These are phyloP conservation scores for Ustilaginoidea virens DNA, from an alignment of 2,329 filamentous ascomycete genomes.

Conservation along the genomic window DNA sequence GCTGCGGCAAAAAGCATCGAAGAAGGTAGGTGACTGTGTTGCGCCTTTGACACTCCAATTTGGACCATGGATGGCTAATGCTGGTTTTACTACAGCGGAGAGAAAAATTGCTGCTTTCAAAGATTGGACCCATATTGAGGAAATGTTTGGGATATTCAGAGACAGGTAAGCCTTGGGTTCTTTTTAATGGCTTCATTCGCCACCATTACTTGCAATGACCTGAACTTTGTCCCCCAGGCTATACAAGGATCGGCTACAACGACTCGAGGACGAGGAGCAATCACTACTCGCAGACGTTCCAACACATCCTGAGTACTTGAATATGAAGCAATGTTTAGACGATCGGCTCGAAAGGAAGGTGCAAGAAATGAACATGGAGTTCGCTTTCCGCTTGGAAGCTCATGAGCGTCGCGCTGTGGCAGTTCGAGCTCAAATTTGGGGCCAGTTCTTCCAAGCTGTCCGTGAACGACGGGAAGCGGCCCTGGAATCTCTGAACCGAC, in stretches of 20 bases:
- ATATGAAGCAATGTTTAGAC: constrained; percentile 78
- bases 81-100: constrained; percentile 38
- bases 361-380: constrained; percentile 56
- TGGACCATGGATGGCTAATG: constrained; percentile 4
- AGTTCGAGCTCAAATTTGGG: constrained; percentile 71
- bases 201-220: neutral
- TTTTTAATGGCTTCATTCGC: neutral
- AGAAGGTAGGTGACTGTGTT: constrained; percentile 35
- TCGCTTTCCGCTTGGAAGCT: constrained; percentile 57
- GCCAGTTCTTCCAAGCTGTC: constrained; percentile 78
- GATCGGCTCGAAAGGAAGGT: constrained; percentile 69
- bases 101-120: constrained; percentile 69
- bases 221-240: constrained; percentile 36
- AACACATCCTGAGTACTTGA: constrained; percentile 84
- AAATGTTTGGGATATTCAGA: constrained; percentile 74
- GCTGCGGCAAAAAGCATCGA: constrained; percentile 45
- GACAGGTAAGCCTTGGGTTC: constrained; percentile 42
- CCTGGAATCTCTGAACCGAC: constrained; percentile 67
- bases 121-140: constrained; percentile 65
- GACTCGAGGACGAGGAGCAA: constrained; percentile 56
- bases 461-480: constrained; percentile 70
- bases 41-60: neutral
- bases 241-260: constrained; percentile 74
- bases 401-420: constrained; percentile 63
- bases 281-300: constrained; percentile 43